Conservation (phyloP, 192 early-diverging fungal species). For the Gaertneriomyces sp. region DNA sequence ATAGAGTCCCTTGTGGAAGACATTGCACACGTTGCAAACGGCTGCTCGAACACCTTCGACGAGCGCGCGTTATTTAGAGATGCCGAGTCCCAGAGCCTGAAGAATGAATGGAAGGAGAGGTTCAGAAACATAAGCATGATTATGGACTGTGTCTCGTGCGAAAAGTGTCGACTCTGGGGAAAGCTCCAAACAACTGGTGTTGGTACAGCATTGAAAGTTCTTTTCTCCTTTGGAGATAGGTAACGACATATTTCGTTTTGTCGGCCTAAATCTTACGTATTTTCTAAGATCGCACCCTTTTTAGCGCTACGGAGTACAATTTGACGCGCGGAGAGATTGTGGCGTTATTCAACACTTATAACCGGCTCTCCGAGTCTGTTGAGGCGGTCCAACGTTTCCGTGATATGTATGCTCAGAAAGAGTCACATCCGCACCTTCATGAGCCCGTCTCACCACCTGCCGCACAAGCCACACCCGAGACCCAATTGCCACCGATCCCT, state of each 20-base stretch:
- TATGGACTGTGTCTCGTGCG: constrained; percentile 99
- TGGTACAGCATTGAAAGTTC: constrained; percentile 90
- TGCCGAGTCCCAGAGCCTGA: constrained; percentile 41
- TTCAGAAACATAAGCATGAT: constrained; percentile 96
- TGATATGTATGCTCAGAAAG: constrained; percentile 21
- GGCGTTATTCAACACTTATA: constrained; percentile 83
- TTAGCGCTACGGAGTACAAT: constrained; percentile 49
- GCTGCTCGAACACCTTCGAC: constrained; percentile 83
- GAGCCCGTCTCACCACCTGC: constrained; percentile 13
- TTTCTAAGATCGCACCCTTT: constrained; percentile 13
- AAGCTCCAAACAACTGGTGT: constrained; percentile 75
- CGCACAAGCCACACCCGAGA: neutral
- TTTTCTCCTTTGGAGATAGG: constrained; percentile 88
- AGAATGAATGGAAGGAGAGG: constrained; percentile 81
- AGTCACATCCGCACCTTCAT: constrained; percentile 15
- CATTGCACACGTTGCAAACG: constrained; percentile 53
- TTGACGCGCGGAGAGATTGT: constrained; percentile 82
- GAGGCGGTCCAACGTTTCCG: constrained; percentile 76
- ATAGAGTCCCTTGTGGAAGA: constrained; percentile 53
- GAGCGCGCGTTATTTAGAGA: constrained; percentile 82
- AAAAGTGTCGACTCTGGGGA: constrained; percentile 98
- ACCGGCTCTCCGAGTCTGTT: constrained; percentile 82
- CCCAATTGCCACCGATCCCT: constrained; percentile 13
- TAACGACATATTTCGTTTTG: constrained; percentile 30
- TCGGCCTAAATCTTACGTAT: neutral